Conservation (phyloP, 2,329 filamentous ascomycete species). For the Phaeomoniella chlamydospora region DNA sequence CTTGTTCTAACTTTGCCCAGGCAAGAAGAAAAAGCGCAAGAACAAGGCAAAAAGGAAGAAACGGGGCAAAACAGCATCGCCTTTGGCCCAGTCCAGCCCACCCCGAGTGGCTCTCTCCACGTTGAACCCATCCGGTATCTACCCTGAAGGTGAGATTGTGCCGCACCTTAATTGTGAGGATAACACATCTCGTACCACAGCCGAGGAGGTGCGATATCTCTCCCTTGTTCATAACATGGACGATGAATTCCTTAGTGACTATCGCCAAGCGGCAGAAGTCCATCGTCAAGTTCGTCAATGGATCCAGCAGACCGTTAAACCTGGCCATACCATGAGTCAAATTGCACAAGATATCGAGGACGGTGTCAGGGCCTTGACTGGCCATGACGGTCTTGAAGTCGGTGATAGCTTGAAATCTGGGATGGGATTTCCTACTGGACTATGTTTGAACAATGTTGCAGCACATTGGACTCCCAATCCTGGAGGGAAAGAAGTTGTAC, state of each 20-base stretch:
- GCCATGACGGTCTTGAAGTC: slow-evolving; percentile 35
- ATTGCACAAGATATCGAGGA: slow-evolving; percentile 42
- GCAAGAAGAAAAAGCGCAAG: slow-evolving; percentile 31
- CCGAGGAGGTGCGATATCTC: slow-evolving; percentile 30
- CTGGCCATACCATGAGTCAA: slow-evolving; percentile 31
- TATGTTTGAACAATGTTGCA: slow-evolving; percentile 37
- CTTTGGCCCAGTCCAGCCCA: slow-evolving; percentile 25
- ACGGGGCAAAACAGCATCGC: slow-evolving; percentile 16
- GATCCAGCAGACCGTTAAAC: slow-evolving; percentile 32
- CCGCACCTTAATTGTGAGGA: slow-evolving; percentile 23
- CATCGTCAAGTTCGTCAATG: slow-evolving; percentile 40
- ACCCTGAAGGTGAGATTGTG: slow-evolving; percentile 31
- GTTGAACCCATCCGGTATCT: slow-evolving; percentile 29
- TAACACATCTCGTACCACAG: slow-evolving; percentile 30
- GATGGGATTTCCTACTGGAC: slow-evolving; percentile 41
- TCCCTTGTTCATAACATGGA: slow-evolving; percentile 25
- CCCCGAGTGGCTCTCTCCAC: slow-evolving; percentile 30
- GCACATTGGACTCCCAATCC: slow-evolving; percentile 45
- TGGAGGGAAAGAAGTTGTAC: slow-evolving; percentile 51
- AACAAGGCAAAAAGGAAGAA: slow-evolving; percentile 28
- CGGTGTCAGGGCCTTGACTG: slow-evolving; percentile 34
- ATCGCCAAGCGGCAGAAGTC: slow-evolving; percentile 41
- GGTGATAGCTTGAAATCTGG: slow-evolving; percentile 36
- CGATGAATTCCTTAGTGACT: slow-evolving; percentile 34
- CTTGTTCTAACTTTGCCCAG: slow-evolving; percentile 7